A percentile compares a stretch with the other conserved stretches of the same genome.
Conservation (phyloP, 805 yeast species). For the Yarrowia keelungensis region DNA sequence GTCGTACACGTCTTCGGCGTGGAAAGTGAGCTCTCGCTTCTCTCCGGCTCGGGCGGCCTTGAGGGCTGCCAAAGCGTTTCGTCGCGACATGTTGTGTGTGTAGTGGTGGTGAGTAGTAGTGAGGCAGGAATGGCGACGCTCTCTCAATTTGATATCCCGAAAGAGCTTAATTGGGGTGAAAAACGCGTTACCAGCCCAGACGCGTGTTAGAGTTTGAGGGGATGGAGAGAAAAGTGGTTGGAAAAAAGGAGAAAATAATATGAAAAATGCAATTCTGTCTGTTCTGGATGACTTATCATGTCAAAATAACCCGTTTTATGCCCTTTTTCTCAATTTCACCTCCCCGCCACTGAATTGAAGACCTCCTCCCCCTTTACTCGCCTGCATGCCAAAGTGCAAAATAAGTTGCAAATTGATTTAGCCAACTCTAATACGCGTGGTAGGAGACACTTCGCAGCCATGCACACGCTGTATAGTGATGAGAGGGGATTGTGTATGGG, state of each 20-base stretch:
- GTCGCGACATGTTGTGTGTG: conserved; percentile 37
- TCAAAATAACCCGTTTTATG: no score
- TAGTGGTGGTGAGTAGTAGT: background rate
- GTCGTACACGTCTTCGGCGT: conserved; percentile 75
- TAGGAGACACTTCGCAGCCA: conserved; percentile 16
- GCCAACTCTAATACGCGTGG: conserved; percentile 13
- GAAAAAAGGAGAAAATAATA: no score
- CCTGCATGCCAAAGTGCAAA: background rate
- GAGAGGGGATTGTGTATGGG: no score
- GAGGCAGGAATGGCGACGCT: background rate
- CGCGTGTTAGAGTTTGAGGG: conserved; percentile 22
- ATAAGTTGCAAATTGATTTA: conserved; percentile 5
- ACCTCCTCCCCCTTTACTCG: background rate
- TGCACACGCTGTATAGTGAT: conserved; percentile 7
- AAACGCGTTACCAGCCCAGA: conserved; percentile 38
- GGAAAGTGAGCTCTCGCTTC: conserved; percentile 54
- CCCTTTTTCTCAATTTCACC: background rate
- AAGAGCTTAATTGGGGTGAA: conserved; percentile 17
- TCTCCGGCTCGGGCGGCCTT: conserved; percentile 50
- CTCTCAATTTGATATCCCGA: conserved; percentile 23
- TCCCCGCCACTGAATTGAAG: no score
- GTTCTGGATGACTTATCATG: no score
- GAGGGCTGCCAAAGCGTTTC: conserved; percentile 33
- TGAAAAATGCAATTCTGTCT: no score
- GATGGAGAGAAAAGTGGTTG: background rate